Evolutionary conservation across 139 green algal species (phyloP).

Genomic region (Volvox africanus): DNA sequence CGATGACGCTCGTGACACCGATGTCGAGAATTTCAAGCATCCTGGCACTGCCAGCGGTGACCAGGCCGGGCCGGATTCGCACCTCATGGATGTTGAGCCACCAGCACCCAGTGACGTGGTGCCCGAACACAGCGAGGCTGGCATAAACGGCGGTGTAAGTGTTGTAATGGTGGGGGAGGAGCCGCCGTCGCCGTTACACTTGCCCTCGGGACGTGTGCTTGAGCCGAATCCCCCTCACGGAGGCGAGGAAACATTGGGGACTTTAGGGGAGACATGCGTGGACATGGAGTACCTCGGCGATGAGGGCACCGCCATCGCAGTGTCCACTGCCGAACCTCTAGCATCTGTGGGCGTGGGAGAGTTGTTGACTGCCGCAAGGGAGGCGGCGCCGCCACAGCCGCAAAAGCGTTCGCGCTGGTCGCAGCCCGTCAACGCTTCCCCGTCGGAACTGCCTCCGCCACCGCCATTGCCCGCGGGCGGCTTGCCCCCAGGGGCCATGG

Average conservation of each 20-base stretch:
- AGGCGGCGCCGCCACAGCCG: not conserved
- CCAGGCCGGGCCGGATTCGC: no score
- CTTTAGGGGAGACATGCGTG: no score
- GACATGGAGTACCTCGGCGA: no score
- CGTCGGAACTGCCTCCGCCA: not conserved
- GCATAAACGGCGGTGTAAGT: not conserved
- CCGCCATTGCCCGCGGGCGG: not conserved
- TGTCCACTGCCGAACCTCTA: no score
- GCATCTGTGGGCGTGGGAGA: not conserved
- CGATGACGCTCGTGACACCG: not conserved
- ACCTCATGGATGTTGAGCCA: no score
- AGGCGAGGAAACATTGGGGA: no score
- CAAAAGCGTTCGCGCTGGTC: constrained; percentile 31
- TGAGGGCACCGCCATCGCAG: no score
- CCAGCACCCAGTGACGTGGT: no score
- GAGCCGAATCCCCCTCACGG: no score
- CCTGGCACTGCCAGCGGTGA: no score
- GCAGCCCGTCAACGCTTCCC: not conserved
- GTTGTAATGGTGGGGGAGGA: not conserved
- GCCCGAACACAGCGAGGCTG: not conserved
- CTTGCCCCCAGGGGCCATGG: not conserved
- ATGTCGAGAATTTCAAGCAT: not conserved
- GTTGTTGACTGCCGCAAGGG: not conserved
- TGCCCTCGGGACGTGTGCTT: no score
- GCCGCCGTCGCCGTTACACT: not conserved